phyloP scores from a whole-genome alignment of 23 red algal genomes.

The Gracilariopsis chorda region DNA sequence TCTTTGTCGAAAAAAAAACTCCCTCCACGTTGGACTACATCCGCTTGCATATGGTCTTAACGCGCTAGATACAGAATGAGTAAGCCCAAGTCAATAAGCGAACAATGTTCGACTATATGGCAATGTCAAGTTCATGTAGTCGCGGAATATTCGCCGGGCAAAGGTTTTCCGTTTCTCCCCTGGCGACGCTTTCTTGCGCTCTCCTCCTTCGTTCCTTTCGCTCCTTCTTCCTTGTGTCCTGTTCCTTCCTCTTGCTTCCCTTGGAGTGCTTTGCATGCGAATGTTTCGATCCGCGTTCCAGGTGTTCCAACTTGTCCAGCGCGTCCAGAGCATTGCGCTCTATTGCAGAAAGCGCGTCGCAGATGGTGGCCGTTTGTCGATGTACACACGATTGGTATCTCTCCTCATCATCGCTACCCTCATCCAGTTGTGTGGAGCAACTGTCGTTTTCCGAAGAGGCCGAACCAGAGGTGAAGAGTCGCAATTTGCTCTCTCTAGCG shows the following conservation, averaged over 20 bases:
- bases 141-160: background rate
- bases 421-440: constrained; percentile 1
- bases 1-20: background rate
- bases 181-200: constrained; percentile 46
- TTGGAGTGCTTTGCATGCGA: background rate
- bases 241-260: constrained; percentile 33
- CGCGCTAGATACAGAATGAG: too few relatives aligned
- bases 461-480: background rate
- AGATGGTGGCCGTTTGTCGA: background rate
- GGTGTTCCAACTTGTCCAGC: background rate
- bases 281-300: background rate
- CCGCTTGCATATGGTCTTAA: background rate
- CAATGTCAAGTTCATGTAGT: constrained; percentile 36
- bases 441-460: constrained; percentile 30
- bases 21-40: background rate
- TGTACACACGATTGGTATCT: background rate
- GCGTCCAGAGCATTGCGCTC: background rate
- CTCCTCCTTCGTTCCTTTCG: constrained; percentile 48
- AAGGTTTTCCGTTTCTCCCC: background rate
- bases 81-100: too few relatives aligned
- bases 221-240: constrained; percentile 47
- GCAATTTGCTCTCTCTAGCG: background rate
- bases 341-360: background rate
- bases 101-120: constrained; percentile 14
- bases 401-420: background rate